Percentiles rank a stretch among this genome's conserved stretches.
Evolutionary conservation across 345 rosid species (phyloP).

Genomic region (Lenwebbia sp.): DNA sequence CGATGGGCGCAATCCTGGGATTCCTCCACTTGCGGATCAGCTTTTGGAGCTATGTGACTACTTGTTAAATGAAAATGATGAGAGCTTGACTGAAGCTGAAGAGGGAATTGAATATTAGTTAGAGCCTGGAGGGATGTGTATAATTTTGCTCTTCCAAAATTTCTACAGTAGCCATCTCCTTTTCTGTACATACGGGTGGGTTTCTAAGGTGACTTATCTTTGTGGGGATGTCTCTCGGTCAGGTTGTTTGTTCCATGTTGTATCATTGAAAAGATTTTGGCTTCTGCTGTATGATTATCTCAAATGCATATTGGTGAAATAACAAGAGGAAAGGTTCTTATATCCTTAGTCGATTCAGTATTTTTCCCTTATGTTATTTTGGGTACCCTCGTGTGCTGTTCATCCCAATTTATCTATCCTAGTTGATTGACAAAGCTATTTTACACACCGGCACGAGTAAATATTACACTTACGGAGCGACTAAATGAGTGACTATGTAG

Average conservation of each 20-base stretch:
- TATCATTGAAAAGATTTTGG: not conserved
- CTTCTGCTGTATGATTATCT: not conserved
- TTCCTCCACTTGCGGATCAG: constrained; percentile 97
- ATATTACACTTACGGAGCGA: not conserved
- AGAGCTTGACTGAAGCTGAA: constrained; percentile 57
- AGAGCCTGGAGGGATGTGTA: not conserved
- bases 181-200: not conserved
- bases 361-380: not conserved
- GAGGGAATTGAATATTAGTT: constrained; percentile 30
- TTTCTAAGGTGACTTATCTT: not conserved
- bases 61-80: constrained; percentile 35
- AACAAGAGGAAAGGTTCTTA: not conserved
- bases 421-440: not conserved
- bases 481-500: not conserved
- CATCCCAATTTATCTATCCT: not conserved
- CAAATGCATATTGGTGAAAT: not conserved
- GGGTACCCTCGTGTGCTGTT: not conserved
- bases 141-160: not conserved
- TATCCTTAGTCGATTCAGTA: not conserved
- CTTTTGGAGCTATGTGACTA: constrained; percentile 84
- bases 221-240: not conserved
- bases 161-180: not conserved
- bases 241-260: not conserved
- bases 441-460: not conserved
- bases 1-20: constrained; percentile 70